Conservation (phyloP, 345 rosid species). For the Populus davidiana region DNA sequence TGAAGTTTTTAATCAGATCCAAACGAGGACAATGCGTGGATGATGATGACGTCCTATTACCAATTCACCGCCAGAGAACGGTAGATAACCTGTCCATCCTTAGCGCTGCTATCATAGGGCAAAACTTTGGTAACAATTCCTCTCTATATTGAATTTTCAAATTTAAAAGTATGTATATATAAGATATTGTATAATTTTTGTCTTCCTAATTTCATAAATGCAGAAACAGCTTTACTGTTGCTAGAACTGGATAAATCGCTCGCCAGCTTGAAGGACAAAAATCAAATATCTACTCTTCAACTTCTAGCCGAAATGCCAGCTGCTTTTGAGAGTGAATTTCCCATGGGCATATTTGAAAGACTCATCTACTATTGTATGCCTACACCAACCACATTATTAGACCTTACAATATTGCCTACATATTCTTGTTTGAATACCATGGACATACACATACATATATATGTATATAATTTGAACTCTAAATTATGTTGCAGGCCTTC, state of each 20-base stretch:
- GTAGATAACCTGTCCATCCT: constrained; percentile 7
- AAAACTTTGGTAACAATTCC: constrained; percentile 18
- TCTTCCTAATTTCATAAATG: too few species aligned
- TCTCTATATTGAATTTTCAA: not conserved
- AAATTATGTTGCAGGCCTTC: too few species aligned
- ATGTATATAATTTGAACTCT: too few species aligned
- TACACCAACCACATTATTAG: too few species aligned
- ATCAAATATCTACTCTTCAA: constrained; percentile 17
- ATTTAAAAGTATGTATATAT: too few species aligned
- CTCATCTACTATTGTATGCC: constrained; percentile 11
- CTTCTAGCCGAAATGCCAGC: constrained; percentile 17
- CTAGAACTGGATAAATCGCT: not conserved
- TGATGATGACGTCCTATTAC: fast-evolving
- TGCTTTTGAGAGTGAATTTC: not conserved
- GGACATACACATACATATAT: not conserved
- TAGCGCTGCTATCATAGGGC: constrained; percentile 22
- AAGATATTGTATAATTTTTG: not conserved
- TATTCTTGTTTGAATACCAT: too few species aligned
- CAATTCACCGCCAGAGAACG: not conserved
- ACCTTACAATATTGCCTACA: too few species aligned
- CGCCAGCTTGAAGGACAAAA: not conserved
- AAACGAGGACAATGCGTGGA: too few species aligned
- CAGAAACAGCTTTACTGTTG: constrained; percentile 26
- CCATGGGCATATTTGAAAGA: not conserved
- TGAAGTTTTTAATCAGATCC: too few species aligned